phyloP scores from a whole-genome alignment of 2,329 filamentous ascomycete species.

The Aspergillus ochraceus region DNA sequence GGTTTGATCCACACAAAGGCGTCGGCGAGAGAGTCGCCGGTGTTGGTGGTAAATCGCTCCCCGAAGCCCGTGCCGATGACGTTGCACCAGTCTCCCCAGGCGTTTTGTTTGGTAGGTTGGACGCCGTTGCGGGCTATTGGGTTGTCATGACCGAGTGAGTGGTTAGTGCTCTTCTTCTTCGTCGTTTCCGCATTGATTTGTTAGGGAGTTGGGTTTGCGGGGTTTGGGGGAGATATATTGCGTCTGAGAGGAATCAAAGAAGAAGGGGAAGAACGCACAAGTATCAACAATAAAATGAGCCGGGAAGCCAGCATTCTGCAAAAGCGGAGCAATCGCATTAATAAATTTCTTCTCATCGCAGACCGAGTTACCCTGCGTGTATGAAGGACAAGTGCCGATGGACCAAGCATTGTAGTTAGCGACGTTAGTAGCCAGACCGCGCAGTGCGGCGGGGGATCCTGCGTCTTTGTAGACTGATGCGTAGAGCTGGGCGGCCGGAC shows the following conservation, averaged over 20 bases:
- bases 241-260: too few relatives aligned
- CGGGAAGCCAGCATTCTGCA: slow-evolving; percentile 49
- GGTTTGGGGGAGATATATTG: too few relatives aligned
- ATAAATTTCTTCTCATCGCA: slow-evolving; percentile 57
- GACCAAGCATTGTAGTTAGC: slow-evolving; percentile 60
- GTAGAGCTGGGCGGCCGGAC: slow-evolving; percentile 52
- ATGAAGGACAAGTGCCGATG: slow-evolving; percentile 45
- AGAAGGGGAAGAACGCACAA: slow-evolving; percentile 30
- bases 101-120: slow-evolving; percentile 57
- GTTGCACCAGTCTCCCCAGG: slow-evolving; percentile 70
- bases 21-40: slow-evolving; percentile 59
- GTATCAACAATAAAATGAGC: slow-evolving; percentile 59
- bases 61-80: slow-evolving; percentile 65
- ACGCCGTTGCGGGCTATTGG: slow-evolving; percentile 60
- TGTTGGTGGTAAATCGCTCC: slow-evolving; percentile 59
- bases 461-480: slow-evolving; percentile 50
- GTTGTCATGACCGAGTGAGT: background rate
- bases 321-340: slow-evolving; percentile 52
- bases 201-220: too few relatives aligned
- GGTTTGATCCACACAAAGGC: slow-evolving; percentile 73
- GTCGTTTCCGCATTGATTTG: too few relatives aligned
- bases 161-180: background rate
- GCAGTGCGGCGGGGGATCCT: slow-evolving; percentile 49
- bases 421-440: slow-evolving; percentile 59
- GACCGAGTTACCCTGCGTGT: slow-evolving; percentile 48